Base-by-base conservation (phyloP, 495 filamentous ascomycete genomes). In the Aspergillus baeticus region DNA sequence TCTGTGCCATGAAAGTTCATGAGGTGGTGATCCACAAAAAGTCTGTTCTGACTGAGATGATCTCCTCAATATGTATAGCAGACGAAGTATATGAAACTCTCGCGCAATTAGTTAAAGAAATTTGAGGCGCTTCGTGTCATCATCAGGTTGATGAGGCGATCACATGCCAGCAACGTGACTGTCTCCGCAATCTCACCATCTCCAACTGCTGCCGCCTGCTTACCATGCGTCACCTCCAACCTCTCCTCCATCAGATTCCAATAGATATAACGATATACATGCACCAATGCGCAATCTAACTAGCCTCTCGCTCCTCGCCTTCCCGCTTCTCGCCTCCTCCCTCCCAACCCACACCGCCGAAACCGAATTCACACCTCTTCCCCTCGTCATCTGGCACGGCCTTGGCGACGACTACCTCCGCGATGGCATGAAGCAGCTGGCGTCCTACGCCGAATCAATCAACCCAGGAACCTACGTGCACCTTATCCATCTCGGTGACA, bases 301-400 rank as follows among this genome's bases (percentile, higher is more conserved):
- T 13, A 26, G 22, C 18, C 18, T 48, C 23, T 10, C 48, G n/a
- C 41, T 71, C 14, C 47, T 55, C 29, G 45, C 63, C 2, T 43
- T 45, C 2, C 57, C 59, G 10, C 21, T 66, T 41, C 55, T 57
- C 26, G 34, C 66, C 15, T 45, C 57, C 23, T 51, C 59, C 37
- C 47, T 67, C 44, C 59, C 59, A 31, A 38, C 54, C 34, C 37
- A 52, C 35, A 26, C 39, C 44, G 37, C 38, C 33, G 26, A 29
- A 34, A 60, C 46, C 33, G 62, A 69, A 42, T 39, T 62, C 46
- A 67, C 58, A 51, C 89, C 89, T 5, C 80, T 95, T 33, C 94
- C 94, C 0, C 76, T 98, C 15, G 81, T 98, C 13, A 89, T 98
- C 66, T 98, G 94, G 94, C 94, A 98, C 69, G 92, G 90, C 62